Conservation (phyloP, 371 early-diverging fungal genomes). For the Apophysomyces sp. region DNA sequence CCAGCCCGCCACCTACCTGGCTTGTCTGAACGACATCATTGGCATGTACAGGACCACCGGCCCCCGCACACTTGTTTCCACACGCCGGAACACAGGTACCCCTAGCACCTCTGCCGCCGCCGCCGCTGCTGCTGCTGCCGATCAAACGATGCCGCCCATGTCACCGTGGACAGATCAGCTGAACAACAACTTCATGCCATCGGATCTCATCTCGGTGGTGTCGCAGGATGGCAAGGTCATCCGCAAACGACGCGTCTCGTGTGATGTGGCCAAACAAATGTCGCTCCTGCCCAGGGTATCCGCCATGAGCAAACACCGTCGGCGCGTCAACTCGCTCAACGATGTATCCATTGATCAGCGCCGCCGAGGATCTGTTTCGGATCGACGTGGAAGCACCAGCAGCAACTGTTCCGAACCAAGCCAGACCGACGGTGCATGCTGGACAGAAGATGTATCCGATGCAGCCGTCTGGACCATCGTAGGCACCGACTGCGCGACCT, state of each 20-base stretch:
- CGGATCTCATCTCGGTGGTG: slow-evolving; percentile 14
- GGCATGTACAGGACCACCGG: slow-evolving; percentile 73
- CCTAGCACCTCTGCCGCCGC: neutral
- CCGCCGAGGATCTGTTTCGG: slow-evolving; percentile 4
- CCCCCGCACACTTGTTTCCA: slow-evolving; percentile 34
- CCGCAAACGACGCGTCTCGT: slow-evolving; percentile 48
- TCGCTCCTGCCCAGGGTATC: slow-evolving; percentile 20
- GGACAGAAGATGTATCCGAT: slow-evolving; percentile 88
- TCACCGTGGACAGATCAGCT: slow-evolving; percentile 10
- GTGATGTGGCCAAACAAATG: slow-evolving; percentile 36
- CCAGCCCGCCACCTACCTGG: slow-evolving; percentile 63
- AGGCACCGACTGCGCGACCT: slow-evolving; percentile 78
- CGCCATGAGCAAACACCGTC: slow-evolving; percentile 21
- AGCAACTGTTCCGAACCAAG: neutral
- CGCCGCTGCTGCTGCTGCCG: neutral
- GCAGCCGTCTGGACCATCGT: slow-evolving; percentile 89
- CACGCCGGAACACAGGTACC: slow-evolving; percentile 9
- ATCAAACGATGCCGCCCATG: slow-evolving; percentile 6
- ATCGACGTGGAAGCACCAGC: slow-evolving; percentile 15
- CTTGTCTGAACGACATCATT: slow-evolving; percentile 77
- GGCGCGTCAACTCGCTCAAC: slow-evolving; percentile 45
- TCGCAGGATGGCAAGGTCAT: slow-evolving; percentile 33
- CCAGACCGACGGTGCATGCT: slow-evolving; percentile 48
- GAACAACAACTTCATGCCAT: slow-evolving; percentile 7
- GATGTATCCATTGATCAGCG: slow-evolving; percentile 18